Evolutionary conservation across 2,329 filamentous ascomycete genomes (phyloP).

Genomic region (Neospermospora avenae): DNA sequence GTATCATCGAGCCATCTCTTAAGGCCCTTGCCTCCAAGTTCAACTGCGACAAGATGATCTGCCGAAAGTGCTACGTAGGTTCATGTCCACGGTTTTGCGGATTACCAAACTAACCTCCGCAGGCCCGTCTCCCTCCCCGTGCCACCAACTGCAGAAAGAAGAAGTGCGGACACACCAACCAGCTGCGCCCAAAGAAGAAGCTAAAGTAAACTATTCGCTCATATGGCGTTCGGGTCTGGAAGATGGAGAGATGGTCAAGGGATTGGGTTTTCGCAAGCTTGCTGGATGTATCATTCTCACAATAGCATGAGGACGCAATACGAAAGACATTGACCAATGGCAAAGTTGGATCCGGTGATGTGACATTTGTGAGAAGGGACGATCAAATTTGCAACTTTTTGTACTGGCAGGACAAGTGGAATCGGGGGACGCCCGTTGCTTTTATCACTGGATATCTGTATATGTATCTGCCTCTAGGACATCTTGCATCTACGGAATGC

Average conservation of each 20-base stretch:
- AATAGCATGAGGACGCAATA: slow-evolving; percentile 30
- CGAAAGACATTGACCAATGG: slow-evolving; percentile 16
- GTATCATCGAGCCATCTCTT: slow-evolving; percentile 98
- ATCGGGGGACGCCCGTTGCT: no score
- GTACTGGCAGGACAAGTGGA: neutral
- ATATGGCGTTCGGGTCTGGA: slow-evolving; percentile 32
- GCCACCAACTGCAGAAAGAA: slow-evolving; percentile 99
- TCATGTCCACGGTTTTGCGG: neutral
- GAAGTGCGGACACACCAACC: slow-evolving; percentile 99
- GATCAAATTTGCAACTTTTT: neutral
- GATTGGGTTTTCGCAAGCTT: slow-evolving; percentile 27
- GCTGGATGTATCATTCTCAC: slow-evolving; percentile 27
- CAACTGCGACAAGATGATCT: slow-evolving; percentile 99
- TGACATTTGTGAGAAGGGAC: neutral
- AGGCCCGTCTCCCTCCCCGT: slow-evolving; percentile 88
- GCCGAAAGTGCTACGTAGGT: slow-evolving; percentile 99
- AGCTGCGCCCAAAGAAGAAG: slow-evolving; percentile 99
- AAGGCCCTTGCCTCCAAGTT: slow-evolving; percentile 99
- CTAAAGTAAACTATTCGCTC: slow-evolving; percentile 71
- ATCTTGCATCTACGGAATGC: neutral
- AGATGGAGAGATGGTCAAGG: slow-evolving; percentile 16
- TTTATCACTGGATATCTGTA: no score
- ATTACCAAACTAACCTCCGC: slow-evolving; percentile 25
- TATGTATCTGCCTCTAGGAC: no score
- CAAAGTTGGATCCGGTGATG: neutral